Evolutionary conservation across 148 eudicot genomes (phyloP).

Genomic region (Cornus kousa): DNA sequence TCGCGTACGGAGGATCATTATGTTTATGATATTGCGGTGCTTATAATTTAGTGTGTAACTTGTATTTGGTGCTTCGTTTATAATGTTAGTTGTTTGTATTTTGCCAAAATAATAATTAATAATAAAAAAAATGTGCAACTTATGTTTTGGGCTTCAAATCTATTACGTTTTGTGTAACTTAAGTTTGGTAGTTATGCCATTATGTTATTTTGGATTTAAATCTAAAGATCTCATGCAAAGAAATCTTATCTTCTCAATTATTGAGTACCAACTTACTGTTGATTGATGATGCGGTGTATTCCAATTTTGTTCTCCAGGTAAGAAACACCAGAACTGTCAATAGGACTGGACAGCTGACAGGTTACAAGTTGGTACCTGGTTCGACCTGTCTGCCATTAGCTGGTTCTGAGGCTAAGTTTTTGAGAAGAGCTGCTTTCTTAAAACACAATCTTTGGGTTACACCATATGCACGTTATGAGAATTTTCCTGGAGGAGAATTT

Average conservation of each 20-base stretch:
- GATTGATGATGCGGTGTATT: not conserved
- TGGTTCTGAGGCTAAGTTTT: conserved; percentile 87
- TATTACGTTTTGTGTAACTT: too few species aligned
- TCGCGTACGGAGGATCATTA: too few species aligned
- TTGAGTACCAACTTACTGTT: not conserved
- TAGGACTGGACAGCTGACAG: conserved; percentile 90
- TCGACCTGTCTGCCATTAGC: conserved; percentile 90
- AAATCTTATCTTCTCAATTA: not conserved
- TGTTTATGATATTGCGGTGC: too few species aligned
- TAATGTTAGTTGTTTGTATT: too few species aligned
- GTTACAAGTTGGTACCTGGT: conserved; percentile 90
- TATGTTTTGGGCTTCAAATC: too few species aligned
- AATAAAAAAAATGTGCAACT: too few species aligned
- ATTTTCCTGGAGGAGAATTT: conserved; percentile 94
- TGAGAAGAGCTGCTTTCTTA: conserved; percentile 93
- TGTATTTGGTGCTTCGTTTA: too few species aligned
- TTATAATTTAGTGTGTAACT: too few species aligned
- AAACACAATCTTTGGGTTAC: conserved; percentile 99
- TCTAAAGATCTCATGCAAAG: too few species aligned
- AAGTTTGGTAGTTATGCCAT: too few species aligned
- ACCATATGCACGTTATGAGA: conserved; percentile 65
- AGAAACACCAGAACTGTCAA: conserved; percentile 94
- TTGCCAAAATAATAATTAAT: too few species aligned
- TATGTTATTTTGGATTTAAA: too few species aligned
- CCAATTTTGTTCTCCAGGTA: conserved; percentile 40